Evolutionary conservation across 2,329 filamentous ascomycete genomes (phyloP).

Genomic region (Byssoonygena ceratinophila): DNA sequence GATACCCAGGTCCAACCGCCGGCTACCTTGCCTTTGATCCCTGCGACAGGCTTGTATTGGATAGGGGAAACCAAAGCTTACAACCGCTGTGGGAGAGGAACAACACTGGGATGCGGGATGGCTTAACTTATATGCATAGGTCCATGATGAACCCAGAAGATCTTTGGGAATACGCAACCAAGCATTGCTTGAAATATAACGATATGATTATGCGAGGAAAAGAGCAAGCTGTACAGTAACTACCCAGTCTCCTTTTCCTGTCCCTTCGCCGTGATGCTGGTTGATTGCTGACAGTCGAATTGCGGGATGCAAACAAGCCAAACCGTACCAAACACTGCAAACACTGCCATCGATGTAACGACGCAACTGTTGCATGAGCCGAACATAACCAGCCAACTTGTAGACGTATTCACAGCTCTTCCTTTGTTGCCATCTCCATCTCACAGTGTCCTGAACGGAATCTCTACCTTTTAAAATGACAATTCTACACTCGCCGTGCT

Average conservation of each 20-base stretch:
- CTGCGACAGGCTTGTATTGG: neutral
- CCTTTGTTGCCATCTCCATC: neutral
- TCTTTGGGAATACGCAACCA: too few relatives aligned
- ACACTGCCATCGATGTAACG: neutral
- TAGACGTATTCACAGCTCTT: neutral
- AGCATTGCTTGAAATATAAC: too few relatives aligned
- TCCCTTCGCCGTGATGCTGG: too few relatives aligned
- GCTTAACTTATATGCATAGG: too few relatives aligned
- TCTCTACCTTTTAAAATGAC: neutral
- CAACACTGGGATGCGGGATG: neutral
- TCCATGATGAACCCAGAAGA: too few relatives aligned
- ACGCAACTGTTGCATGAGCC: neutral
- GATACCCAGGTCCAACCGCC: neutral
- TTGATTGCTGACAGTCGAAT: too few relatives aligned
- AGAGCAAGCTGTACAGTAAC: too few relatives aligned
- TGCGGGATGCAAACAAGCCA: neutral
- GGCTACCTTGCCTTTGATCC: neutral
- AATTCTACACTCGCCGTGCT: neutral
- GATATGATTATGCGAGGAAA: too few relatives aligned
- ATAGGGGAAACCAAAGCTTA: neutral
- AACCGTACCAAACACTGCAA: neutral
- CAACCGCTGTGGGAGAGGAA: neutral
- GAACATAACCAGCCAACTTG: neutral
- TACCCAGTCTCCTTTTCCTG: too few relatives aligned
- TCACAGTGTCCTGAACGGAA: neutral